Base-by-base conservation (phyloP, 169 alveolate species). In the Cryptosporidium sp. region DNA sequence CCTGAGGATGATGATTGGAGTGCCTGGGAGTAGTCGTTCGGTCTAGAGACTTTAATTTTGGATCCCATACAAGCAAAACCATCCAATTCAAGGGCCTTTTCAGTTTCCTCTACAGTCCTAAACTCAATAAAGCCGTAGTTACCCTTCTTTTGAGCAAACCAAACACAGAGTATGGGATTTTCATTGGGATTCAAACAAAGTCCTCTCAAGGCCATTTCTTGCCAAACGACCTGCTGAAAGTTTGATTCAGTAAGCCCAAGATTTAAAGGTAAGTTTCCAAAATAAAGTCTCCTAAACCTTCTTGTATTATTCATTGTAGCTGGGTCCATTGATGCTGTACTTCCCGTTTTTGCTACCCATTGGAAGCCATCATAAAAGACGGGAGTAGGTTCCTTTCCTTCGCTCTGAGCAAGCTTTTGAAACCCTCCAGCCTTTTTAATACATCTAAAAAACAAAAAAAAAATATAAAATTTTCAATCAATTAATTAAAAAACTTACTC, bases 361-460 rank as follows among this genome's bases (percentile, higher is more conserved):
- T 96, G 98, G 84, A 96, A 96, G 2, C 98, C 98, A 80, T 96
- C 98, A 97, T 97, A 96, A 86, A 96, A 96, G 18, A 96, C 96
- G 26, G 96, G 93, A 21, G 95, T 96, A 5, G 98, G 95, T 70
- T 96, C 97, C 51, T 96, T 96, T 0, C 98, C 98, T 52, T 96
- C 98, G 55, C 94, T 94, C 67, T 96, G 97, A 16, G 98, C 98
- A 61, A 96, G 85, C 70, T 93, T 95, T 80, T 96, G 95, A 86
- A 94, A 96, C 2, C 98, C 98, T 31, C 98, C 98, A 21, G 98
- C 97, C 61, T 93, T 89, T 58, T 93, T 92, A 68, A 95, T 95
- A 50, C 96, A 95, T 43, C 89, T 80, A 80, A 41, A 80, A 43
- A 0, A 7, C n/a, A 39, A 39, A 41, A 10, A 35, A 16, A 12